Percentiles rank a stretch among this genome's conserved stretches.
Evolutionary conservation across 192 early-diverging fungal genomes (phyloP).

Genomic region (Fimicolochytrium jonesii): DNA sequence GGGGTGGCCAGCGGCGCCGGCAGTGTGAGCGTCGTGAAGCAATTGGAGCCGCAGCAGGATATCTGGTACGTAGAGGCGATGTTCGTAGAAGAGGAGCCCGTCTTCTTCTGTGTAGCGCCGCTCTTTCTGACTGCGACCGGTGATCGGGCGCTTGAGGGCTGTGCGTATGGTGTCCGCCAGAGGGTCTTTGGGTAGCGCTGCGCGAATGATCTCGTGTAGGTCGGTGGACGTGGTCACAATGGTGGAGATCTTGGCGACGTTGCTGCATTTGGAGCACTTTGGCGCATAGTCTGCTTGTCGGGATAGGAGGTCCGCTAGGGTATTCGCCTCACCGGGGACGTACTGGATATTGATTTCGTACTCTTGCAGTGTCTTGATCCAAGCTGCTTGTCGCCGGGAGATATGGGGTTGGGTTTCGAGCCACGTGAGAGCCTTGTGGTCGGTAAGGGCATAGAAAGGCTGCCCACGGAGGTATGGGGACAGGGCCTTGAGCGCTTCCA

Average conservation of each 20-base stretch:
- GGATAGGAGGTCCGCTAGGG: slow-evolving; percentile 27
- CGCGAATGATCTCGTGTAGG: too few relatives aligned
- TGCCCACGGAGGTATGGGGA: neutral
- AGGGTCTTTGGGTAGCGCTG: too few relatives aligned
- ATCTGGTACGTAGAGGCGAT: too few relatives aligned
- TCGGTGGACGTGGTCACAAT: too few relatives aligned
- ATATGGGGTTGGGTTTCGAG: slow-evolving; percentile 24
- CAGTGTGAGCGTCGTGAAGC: too few relatives aligned
- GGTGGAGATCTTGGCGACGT: too few relatives aligned
- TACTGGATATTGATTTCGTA: slow-evolving; percentile 17
- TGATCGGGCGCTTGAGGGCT: too few relatives aligned
- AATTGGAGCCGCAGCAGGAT: too few relatives aligned
- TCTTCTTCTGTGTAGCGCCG: too few relatives aligned
- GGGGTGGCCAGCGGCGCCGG: neutral
- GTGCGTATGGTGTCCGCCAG: too few relatives aligned
- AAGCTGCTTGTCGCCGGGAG: slow-evolving; percentile 32
- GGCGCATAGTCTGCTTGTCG: slow-evolving; percentile 9
- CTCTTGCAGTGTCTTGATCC: slow-evolving; percentile 12
- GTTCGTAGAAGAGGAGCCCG: too few relatives aligned
- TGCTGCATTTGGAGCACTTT: neutral
- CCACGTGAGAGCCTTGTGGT: slow-evolving; percentile 41
- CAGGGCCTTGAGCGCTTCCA: neutral
- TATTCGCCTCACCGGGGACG: slow-evolving; percentile 28
- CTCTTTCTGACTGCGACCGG: too few relatives aligned
- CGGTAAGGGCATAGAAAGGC: slow-evolving; percentile 1